Base-by-base conservation (phyloP, 1,284 basidiomycete genomes). In the Ceratobasidium sp. region DNA sequence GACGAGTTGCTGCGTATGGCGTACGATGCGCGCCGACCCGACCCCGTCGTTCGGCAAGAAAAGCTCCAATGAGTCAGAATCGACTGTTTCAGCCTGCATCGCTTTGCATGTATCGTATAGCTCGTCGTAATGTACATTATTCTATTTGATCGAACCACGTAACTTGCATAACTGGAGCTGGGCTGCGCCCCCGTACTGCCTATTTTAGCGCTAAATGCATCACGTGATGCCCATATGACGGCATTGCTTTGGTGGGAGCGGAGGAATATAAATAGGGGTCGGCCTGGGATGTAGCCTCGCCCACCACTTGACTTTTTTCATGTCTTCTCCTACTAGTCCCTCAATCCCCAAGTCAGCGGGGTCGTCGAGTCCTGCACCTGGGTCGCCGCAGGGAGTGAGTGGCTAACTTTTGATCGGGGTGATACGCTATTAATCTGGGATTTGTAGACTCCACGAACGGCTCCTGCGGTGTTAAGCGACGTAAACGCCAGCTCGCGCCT, bases 1-100 rank as follows among this genome's bases (percentile, higher is more conserved):
- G 80, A 77, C n/a, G 66, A 69, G 35, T 32, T 69, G 28, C 52
- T 69, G 35, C 50, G 66, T 11, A 55, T 69, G 35, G 66, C 66
- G 11, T 57, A 57, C n/a, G 52, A 57, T 23, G 66, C 66, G 1
- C 66, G 66, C 26, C 64, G 64, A 21, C 50, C 52, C 23, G 52
- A 16, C 44, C 28, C 9, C 14, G 49, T 23, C 7, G 23, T 57
- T 14, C 52, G 28, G 21, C 23, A 47, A 69, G 52, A 69, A 69
- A 69, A 57, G 41, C n/a, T 21, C 6, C 23, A 13, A 23, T 57
- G 66, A 69, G 13, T 47, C 66, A 32, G 41, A 46, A 9, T 14
- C 30, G 8, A 18, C 35, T 38, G 28, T 18, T 58, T 16, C 55
- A 58, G 35, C 35, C 32, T 58, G 55, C 55, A 35, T 58, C 35